Conservation (phyloP, 176 grass and related monocot species). For the Aegilops speltoides region DNA sequence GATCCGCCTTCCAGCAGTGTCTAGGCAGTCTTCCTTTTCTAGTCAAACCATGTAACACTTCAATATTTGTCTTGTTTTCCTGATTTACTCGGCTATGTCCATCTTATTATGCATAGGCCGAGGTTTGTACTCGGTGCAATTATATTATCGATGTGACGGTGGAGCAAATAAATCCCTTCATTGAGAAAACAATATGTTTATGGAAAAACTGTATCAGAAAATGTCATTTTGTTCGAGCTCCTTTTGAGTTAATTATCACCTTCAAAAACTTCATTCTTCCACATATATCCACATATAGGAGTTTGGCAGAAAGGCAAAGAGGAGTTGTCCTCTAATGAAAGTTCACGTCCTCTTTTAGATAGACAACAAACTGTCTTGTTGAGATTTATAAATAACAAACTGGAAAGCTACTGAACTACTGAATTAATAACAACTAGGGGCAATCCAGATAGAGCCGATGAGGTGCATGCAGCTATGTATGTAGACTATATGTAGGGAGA, state of each 20-base stretch:
- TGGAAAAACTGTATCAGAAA: no score
- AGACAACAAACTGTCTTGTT: conserved; percentile 8
- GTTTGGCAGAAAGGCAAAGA: conserved; percentile 39
- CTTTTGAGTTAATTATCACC: neutral
- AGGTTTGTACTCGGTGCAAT: no score
- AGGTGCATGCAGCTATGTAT: conserved; percentile 28
- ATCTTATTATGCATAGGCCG: no score
- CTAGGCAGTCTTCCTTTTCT: no score
- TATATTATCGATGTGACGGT: no score
- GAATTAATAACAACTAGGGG: conserved; percentile 29
- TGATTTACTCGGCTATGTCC: no score
- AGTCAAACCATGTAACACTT: no score
- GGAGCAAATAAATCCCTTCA: no score
- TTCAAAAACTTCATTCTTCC: conserved; percentile 18
- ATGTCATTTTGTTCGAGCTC: no score
- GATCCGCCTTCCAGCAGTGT: no score
- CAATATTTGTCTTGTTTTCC: no score
- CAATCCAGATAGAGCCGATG: conserved; percentile 1
- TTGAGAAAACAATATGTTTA: no score
- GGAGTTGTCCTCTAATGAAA: conserved; percentile 30
- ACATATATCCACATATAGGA: conserved; percentile 34
- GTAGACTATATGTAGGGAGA: neutral
- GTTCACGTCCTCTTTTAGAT: conserved; percentile 7
- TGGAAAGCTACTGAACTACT: neutral
- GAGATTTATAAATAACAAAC: neutral